Base-by-base conservation (phyloP, 495 filamentous ascomycete genomes). In the Aspergillus bridgeri region DNA sequence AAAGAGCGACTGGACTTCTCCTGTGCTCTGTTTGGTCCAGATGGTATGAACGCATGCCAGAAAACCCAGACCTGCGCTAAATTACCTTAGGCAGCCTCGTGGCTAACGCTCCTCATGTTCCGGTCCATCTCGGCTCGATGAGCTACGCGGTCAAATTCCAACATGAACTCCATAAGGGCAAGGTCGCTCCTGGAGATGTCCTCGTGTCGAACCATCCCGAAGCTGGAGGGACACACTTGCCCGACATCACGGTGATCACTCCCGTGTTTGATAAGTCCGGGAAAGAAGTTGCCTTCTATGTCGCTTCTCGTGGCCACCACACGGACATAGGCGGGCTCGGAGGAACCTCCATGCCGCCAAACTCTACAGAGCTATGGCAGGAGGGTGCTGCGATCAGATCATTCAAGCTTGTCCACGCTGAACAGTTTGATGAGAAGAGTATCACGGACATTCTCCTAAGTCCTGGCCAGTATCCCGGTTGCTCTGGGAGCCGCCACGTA, bases 1-100 rank as follows among this genome's bases (percentile, higher is more conserved):
- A 98, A 98, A 66, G 94, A 98, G 71, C 86, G 94, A 1, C 82
- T 98, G 5, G 94, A 98, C 65, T 98, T 97, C 62, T 96, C 92
- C 3, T 98, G 94, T 62, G 94, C 94, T 33, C 82, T 98, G 17
- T 98, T 98, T 60, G 93, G 96, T 59, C 82, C 87, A 2, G 82
- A 85, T 17, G 94, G 94, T n/a, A 92, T 90, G 29, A n/a, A n/a
- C n/a, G n/a, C n/a, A n/a, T n/a, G n/a, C n/a, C n/a, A n/a, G n/a
- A n/a, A n/a, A n/a, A n/a, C n/a, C n/a, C n/a, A n/a, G n/a, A n/a
- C n/a, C n/a, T 27, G 13, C 13, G 29, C 29, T 33, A 33, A 27
- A 6, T 33, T 11, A 11, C 2, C 13, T 11, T 11, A 33, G 29
- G 29, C 6, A 9, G 29, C 0, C 75, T 98, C 1, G 94, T 98